Percentiles rank a stretch among this genome's conserved stretches.
Evolutionary conservation across 1,284 basidiomycete species (phyloP).

Genomic region (Exsudoporus floridanus): DNA sequence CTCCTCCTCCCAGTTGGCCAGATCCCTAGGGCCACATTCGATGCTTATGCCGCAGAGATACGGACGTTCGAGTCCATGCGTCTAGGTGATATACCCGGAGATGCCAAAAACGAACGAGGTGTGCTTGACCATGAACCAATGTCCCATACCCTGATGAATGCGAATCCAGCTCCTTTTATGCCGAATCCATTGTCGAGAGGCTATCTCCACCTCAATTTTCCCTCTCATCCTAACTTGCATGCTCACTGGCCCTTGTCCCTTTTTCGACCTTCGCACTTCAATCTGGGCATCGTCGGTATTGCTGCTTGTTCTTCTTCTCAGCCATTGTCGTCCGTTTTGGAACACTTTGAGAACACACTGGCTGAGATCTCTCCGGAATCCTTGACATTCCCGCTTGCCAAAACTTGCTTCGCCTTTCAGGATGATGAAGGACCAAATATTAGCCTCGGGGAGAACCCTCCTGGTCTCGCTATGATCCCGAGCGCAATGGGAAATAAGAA

Average conservation of each 20-base stretch:
- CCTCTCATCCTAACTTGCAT: slow-evolving; percentile 64
- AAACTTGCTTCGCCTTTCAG: slow-evolving; percentile 77
- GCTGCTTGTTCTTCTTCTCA: slow-evolving; percentile 61
- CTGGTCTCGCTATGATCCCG: slow-evolving; percentile 72
- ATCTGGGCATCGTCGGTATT: slow-evolving; percentile 77
- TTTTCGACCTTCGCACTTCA: slow-evolving; percentile 75
- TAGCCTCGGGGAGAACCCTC: slow-evolving; percentile 55
- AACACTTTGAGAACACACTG: slow-evolving; percentile 61
- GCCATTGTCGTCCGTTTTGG: slow-evolving; percentile 57
- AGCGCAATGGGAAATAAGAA: slow-evolving; percentile 78
- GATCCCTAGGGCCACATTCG: slow-evolving; percentile 62
- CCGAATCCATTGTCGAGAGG: slow-evolving; percentile 75
- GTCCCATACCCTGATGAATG: slow-evolving; percentile 3
- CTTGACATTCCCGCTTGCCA: slow-evolving; percentile 72
- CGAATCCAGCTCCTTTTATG: slow-evolving; percentile 69
- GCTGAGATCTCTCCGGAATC: slow-evolving; percentile 63
- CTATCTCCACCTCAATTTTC: slow-evolving; percentile 69
- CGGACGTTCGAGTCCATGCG: slow-evolving; percentile 68
- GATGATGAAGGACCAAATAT: slow-evolving; percentile 61
- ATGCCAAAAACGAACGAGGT: slow-evolving; percentile 78
- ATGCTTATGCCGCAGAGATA: slow-evolving; percentile 69
- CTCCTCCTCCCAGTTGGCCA: slow-evolving; percentile 76
- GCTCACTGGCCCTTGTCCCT: slow-evolving; percentile 60
- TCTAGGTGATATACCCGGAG: slow-evolving; percentile 76
- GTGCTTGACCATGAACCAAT: slow-evolving; percentile 17